Conservation (phyloP, 768 basidiomycete species). For the Boletus rubroflammeus region DNA sequence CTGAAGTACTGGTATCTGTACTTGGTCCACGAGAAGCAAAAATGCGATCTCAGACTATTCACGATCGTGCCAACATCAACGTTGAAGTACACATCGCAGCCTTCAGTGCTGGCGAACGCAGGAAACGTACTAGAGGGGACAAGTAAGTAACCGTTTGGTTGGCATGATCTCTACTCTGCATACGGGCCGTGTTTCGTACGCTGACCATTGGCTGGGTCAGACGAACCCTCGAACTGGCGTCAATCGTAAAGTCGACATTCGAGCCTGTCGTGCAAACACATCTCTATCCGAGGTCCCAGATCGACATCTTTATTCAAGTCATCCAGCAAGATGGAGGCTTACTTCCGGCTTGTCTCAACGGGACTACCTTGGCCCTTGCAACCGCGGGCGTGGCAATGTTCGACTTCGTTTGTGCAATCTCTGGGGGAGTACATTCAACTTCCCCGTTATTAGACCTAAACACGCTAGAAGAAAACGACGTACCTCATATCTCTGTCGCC, state of each 20-base stretch:
- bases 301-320: constrained; percentile 91
- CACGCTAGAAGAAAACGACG: constrained; percentile 83
- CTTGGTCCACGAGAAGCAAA: constrained; percentile 91
- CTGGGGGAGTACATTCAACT: constrained; percentile 81
- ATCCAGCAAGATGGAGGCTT: constrained; percentile 93
- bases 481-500: constrained; percentile 86
- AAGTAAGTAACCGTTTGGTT: constrained; percentile 54
- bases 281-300: constrained; percentile 91
- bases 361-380: constrained; percentile 87
- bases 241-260: constrained; percentile 89
- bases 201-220: constrained; percentile 38
- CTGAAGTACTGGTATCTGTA: constrained; percentile 82
- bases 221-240: constrained; percentile 81
- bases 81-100: constrained; percentile 87
- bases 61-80: constrained; percentile 85
- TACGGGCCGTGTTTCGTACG: neutral
- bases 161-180: neutral
- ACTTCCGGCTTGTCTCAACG: constrained; percentile 90
- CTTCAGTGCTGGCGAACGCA: constrained; percentile 80
- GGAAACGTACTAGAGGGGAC: constrained; percentile 76
- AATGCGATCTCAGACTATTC: constrained; percentile 71
- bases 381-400: constrained; percentile 86
- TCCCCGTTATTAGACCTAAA: constrained; percentile 85
- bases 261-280: constrained; percentile 90
- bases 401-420: constrained; percentile 89